phyloP scores from a whole-genome alignment of 345 rosid species.

The Rhizophora mangle region DNA sequence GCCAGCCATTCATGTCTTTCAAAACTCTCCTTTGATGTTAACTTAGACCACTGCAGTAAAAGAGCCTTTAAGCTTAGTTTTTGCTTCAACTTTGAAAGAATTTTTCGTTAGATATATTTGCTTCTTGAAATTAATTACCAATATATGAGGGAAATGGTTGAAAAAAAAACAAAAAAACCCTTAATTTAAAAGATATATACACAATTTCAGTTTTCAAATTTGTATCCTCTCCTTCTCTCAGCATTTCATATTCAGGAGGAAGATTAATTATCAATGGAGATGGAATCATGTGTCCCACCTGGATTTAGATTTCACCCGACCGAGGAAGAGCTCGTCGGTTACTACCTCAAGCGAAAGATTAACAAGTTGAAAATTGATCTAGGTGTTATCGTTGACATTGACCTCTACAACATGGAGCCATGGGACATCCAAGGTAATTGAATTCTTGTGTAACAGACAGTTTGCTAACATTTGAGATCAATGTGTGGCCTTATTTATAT shows the following conservation, averaged over 20 bases:
- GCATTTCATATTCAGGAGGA: slow-evolving; percentile 17
- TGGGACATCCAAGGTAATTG: slow-evolving; percentile 92
- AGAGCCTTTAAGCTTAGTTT: slow-evolving; percentile 44
- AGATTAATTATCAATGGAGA: slow-evolving; percentile 42
- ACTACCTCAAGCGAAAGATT: slow-evolving; percentile 81
- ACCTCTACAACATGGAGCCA: slow-evolving; percentile 96
- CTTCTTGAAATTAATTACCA: no score
- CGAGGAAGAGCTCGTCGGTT: slow-evolving; percentile 96
- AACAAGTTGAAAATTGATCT: slow-evolving; percentile 66
- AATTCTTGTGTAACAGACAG: no score
- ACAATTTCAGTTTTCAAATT: no score
- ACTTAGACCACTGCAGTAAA: slow-evolving; percentile 18
- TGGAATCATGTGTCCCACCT: slow-evolving; percentile 78
- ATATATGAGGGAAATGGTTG: no score
- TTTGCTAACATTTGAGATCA: no score
- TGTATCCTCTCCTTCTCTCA: no score
- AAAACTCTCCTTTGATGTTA: slow-evolving; percentile 38
- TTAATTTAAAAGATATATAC: no score
- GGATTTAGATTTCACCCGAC: slow-evolving; percentile 97
- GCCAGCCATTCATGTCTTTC: slow-evolving; percentile 4
- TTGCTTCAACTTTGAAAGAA: slow-evolving; percentile 3
- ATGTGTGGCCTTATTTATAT: no score
- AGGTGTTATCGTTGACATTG: slow-evolving; percentile 79
- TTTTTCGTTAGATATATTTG: no score
- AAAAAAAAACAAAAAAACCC: no score